Percentiles rank a stretch among this genome's conserved stretches.
phyloP scores from a whole-genome alignment of 1,284 basidiomycete species.

The Inonotus hispidus region DNA sequence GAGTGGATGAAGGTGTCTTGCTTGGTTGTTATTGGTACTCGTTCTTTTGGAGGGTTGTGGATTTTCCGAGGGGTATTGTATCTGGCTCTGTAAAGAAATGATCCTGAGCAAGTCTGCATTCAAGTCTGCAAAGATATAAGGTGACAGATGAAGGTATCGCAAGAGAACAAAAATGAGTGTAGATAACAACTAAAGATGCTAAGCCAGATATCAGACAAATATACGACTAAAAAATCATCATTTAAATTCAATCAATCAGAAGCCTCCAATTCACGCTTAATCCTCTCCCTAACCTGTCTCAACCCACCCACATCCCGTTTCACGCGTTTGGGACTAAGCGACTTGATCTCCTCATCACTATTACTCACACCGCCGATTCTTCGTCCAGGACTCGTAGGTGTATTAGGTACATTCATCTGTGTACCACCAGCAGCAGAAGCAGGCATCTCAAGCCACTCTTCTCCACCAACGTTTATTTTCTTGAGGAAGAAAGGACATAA shows the following conservation, averaged over 20 bases:
- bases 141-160: constrained; percentile 15
- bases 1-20: no score
- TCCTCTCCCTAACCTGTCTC: constrained; percentile 71
- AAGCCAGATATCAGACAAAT: background rate
- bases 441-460: constrained; percentile 81
- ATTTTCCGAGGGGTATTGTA: no score
- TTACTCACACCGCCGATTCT: constrained; percentile 36
- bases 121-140: background rate
- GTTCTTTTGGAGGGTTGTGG: no score
- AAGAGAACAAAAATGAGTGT: background rate
- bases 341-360: constrained; percentile 53
- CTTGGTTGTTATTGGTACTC: background rate
- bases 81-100: background rate
- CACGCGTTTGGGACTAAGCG: constrained; percentile 63
- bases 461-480: constrained; percentile 53
- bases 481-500: constrained; percentile 77
- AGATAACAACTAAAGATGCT: background rate
- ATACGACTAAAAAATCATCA: no score
- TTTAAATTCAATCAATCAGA: no score
- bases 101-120: background rate
- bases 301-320: constrained; percentile 64
- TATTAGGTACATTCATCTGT: constrained; percentile 25
- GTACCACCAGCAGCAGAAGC: constrained; percentile 31
- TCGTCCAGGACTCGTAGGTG: constrained; percentile 35
- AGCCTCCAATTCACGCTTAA: constrained; percentile 67